Conservation (phyloP, 192 early-diverging fungal species). For the Entomortierella chlamydospora region DNA sequence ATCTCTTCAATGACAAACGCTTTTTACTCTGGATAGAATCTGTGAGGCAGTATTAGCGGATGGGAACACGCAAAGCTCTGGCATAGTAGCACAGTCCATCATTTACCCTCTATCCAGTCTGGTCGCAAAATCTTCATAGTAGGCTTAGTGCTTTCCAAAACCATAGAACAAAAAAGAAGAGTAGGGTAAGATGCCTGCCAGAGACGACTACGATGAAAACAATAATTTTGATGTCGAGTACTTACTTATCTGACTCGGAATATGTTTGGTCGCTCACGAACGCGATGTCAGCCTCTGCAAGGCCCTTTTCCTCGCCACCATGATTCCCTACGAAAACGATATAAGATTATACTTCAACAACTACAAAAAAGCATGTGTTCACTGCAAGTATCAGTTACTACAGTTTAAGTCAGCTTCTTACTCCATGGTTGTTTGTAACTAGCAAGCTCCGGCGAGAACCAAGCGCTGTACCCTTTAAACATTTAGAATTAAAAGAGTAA, state of each 20-base stretch:
- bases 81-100: no score
- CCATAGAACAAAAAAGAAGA: background rate
- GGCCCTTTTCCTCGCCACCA: conserved; percentile 14
- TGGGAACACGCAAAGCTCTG: no score
- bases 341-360: background rate
- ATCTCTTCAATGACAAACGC: conserved; percentile 21
- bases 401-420: background rate
- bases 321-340: conserved; percentile 6
- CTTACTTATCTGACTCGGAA: background rate
- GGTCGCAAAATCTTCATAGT: conserved; percentile 39
- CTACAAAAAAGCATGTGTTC: background rate
- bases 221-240: no score
- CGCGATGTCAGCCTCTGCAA: conserved; percentile 35
- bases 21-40: conserved; percentile 21
- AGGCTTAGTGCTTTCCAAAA: conserved; percentile 1
- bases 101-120: conserved; percentile 47
- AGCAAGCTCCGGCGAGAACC: conserved; percentile 38
- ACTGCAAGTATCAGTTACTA: background rate
- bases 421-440: conserved; percentile 18
- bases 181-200: no score
- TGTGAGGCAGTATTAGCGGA: background rate
- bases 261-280: conserved; percentile 25
- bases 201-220: no score
- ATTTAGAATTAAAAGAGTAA: background rate
- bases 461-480: conserved; percentile 33